phyloP scores from a whole-genome alignment of 176 grass and related monocot species.

The Raddia guianensis region DNA sequence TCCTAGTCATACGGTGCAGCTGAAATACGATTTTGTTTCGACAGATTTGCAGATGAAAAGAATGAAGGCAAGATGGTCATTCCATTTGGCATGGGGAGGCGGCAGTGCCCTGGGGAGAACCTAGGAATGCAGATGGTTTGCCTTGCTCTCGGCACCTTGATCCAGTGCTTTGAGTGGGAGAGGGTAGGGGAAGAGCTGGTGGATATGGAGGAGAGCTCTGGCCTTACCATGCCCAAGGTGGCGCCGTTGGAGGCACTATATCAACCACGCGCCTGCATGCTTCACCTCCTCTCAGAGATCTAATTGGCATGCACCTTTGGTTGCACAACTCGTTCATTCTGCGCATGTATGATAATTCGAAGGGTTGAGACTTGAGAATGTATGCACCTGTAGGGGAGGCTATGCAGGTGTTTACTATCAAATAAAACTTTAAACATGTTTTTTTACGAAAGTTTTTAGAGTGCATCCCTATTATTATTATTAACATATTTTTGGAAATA shows the following conservation, averaged over 20 bases:
- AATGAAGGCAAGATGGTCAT: conserved; percentile 19
- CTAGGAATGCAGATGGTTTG: conserved; percentile 47
- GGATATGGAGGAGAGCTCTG: conserved; percentile 42
- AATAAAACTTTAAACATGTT: no score
- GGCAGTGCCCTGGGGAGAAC: conserved; percentile 31
- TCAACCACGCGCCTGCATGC: conserved; percentile 21
- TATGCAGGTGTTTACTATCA: no score
- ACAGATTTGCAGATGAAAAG: not conserved
- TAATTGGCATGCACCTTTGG: not conserved
- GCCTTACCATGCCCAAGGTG: conserved; percentile 42
- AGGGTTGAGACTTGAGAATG: no score
- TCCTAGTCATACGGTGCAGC: no score
- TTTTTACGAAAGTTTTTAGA: no score
- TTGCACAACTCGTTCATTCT: no score
- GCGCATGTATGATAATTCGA: no score
- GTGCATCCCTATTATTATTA: no score
- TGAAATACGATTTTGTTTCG: no score
- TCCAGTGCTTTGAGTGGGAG: conserved; percentile 50
- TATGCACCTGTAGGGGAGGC: no score
- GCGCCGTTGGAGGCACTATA: conserved; percentile 41
- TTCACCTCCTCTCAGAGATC: conserved; percentile 13
- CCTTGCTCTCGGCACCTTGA: conserved; percentile 48
- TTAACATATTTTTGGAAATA: no score
- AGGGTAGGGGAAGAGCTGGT: conserved; percentile 25
- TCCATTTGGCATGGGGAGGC: conserved; percentile 50